Evolutionary conservation across 768 basidiomycete genomes (phyloP), one percentile per base, ranked within the genome.

Genomic region (Suillus ampliporus): DNA sequence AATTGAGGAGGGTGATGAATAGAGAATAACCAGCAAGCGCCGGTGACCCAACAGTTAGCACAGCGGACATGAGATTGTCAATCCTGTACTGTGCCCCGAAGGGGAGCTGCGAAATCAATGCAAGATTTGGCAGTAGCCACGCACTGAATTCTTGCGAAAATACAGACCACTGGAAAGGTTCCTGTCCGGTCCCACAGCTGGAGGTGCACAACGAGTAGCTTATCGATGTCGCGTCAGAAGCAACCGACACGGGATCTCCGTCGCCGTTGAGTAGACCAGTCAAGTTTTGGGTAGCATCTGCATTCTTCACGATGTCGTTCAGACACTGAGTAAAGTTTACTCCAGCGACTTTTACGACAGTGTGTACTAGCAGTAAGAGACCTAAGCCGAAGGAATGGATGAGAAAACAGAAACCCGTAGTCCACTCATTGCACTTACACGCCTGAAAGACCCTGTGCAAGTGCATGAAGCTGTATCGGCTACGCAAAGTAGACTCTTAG

Each of bases 41-140:
- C 0, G 83, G 83, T 0, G 80, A 82, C 1, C 83, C 83, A 28
- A 84, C 66, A 1, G 80, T 78, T 40, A 84, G 70, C 9, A 84
- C 15, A 21, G 78, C 76, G 9, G 81, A 78, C 64, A 76, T 72
- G 43, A 83, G 68, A 57, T 83, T 82, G 21, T 81, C 80, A n/a
- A 74, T 64, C 31, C 68, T 76, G 57, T 76, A 75, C 13, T 65
- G 71, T 35, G 78, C 74, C 9, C 82, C 82, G 28, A 82, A 84
- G 0, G 83, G 84, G n/a, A 84, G 77, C 52, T 83, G 82, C 0
- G 82, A 82, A 21, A 84, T 70, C 9, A 84, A 64, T 1, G 83
- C 81, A 14, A 84, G 75, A 75, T 80, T 83, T 8, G 83, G 83
- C 7, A 84, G 60, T 2, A 84, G 71, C 83, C 83, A 84, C 0